A percentile compares a stretch with the other conserved stretches of the same genome.
phyloP scores from a whole-genome alignment of 495 filamentous ascomycete species.

The Tuber brumale region DNA sequence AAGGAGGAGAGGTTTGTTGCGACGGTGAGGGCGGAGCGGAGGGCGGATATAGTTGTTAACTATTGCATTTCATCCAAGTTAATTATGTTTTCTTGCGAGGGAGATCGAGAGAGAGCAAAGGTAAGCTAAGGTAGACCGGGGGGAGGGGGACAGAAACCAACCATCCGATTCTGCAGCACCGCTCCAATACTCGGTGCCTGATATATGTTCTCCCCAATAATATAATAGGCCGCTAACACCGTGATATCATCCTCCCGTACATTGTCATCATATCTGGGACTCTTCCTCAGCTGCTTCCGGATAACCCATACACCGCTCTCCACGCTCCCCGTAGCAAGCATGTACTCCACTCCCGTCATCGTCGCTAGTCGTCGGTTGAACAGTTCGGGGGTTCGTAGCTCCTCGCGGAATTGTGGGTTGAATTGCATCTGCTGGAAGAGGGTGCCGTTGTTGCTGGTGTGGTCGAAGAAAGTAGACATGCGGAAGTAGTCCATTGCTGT shows the following conservation, averaged over 20 bases:
- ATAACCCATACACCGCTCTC: constrained; percentile 80
- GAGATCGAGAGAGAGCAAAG: not conserved
- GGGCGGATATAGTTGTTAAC: constrained; percentile 30
- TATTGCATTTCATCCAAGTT: constrained; percentile 9
- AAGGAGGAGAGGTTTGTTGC: constrained; percentile 59
- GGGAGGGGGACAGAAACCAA: constrained; percentile 44
- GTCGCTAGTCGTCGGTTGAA: constrained; percentile 71
- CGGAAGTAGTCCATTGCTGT: constrained; percentile 78
- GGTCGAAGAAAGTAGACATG: constrained; percentile 84
- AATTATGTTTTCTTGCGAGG: not conserved
- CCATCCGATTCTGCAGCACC: constrained; percentile 67
- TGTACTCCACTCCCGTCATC: constrained; percentile 77
- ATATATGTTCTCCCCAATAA: constrained; percentile 78
- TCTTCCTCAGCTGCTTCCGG: constrained; percentile 70
- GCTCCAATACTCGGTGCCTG: constrained; percentile 79
- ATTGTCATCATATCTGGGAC: constrained; percentile 54
- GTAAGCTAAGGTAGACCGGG: constrained; percentile 7
- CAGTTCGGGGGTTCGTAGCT: constrained; percentile 61
- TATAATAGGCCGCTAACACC: constrained; percentile 71
- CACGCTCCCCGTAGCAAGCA: constrained; percentile 60
- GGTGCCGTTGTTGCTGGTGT: constrained; percentile 76
- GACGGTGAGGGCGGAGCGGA: constrained; percentile 36
- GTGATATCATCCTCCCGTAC: constrained; percentile 57
- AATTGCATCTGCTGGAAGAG: constrained; percentile 67
- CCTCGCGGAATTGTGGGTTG: constrained; percentile 57